Evolutionary conservation across 2,329 filamentous ascomycete species (phyloP), one percentile per base, ranked within the genome.

Genomic region (Botrytis cinerea): DNA sequence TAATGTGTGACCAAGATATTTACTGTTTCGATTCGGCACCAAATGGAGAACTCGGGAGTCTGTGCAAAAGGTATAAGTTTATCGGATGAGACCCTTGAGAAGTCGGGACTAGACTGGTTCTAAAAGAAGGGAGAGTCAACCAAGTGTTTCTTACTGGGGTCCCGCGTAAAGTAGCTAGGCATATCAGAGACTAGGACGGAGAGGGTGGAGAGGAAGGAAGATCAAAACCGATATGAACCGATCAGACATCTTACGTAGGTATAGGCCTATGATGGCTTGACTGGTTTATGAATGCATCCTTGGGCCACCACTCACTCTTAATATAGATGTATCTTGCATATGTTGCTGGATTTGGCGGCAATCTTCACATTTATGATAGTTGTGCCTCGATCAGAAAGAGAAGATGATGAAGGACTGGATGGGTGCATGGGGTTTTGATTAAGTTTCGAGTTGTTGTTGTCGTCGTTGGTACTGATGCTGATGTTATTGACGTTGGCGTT

Each of bases 11-110:
- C 66, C 54, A 43, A 32, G 48, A 43, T 68, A 57, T 28, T 25
- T 57, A n/a, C 66, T 28, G 66, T 40, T 68, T 43, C n/a, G 38
- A 43, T 57, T 68, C 66, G 66, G 66, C 66, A 57, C 66, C 16
- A 45, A 43, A 68, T 43, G n/a, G 35, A 32, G 48, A 57, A 25
- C 28, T 68, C 66, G 66, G 66, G 66, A 68, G 66, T 68, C 66
- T 57, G 64, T 57, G 66, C 66, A 22, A 68, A 68, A 48, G 38
- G 40, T 45, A 57, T 54, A 51, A 57, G 22, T 32, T 35, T 48
- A 40, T 38, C 46, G 46, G 64, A 40, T 40, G 64, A 54, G 64
- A 68, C 25, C 38, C 38, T 40, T n/a, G 35, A n/a, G 25, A 14
- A 16, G 63, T 67, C 25, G 45, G 32, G 35, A 67, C n/a, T 51